Conservation (phyloP, 106 monocot genomes). For the Ottelia alismoides region DNA sequence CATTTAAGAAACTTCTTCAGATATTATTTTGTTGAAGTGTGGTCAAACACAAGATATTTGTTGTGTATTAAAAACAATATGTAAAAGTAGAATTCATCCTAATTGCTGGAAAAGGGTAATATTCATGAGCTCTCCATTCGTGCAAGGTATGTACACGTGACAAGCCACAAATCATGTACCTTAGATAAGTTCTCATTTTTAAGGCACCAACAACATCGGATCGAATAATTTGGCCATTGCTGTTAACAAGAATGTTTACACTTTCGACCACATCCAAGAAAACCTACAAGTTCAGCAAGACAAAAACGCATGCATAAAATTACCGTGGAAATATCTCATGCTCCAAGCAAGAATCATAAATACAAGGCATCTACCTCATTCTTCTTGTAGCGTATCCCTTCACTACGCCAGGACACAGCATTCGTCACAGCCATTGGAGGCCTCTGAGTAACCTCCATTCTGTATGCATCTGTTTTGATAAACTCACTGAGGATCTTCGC, state of each 20-base stretch:
- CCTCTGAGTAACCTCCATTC: slow-evolving; percentile 91
- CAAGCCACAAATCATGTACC: no score
- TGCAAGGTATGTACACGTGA: no score
- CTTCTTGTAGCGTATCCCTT: slow-evolving; percentile 94
- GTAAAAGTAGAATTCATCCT: no score
- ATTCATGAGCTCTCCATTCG: no score
- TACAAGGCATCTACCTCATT: slow-evolving; percentile 64
- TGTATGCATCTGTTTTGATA: slow-evolving; percentile 95
- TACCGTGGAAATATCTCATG: background rate
- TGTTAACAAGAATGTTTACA: slow-evolving; percentile 98
- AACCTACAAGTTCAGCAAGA: slow-evolving; percentile 27
- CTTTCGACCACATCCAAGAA: slow-evolving; percentile 99
- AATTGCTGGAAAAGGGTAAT: no score
- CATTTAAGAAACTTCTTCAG: no score
- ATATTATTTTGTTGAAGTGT: no score
- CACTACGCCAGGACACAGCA: slow-evolving; percentile 98
- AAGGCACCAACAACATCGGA: slow-evolving; percentile 97
- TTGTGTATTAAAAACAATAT: no score
- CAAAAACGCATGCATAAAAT: background rate
- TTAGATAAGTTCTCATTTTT: slow-evolving; percentile 98
- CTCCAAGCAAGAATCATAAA: background rate
- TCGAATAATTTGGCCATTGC: slow-evolving; percentile 95
- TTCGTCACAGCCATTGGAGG: slow-evolving; percentile 99
- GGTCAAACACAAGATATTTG: no score
- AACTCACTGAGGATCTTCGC: slow-evolving; percentile 95